Percentiles rank a stretch among this genome's conserved stretches.
Evolutionary conservation across 140 eudicot species (phyloP).

Genomic region (Anethum foeniculum): DNA sequence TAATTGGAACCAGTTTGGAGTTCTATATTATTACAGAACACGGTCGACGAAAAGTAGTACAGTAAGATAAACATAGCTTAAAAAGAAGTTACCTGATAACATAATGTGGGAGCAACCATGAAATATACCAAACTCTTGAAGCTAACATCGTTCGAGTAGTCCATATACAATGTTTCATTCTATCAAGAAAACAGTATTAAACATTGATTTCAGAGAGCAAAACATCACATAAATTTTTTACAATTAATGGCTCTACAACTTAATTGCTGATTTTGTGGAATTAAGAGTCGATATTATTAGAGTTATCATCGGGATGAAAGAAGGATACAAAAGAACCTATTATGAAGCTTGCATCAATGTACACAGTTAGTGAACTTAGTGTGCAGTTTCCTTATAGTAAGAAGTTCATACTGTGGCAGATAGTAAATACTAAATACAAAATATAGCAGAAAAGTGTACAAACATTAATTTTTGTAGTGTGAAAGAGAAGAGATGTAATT

Average conservation of each 20-base stretch:
- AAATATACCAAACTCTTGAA: constrained; percentile 73
- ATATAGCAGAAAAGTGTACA: not conserved
- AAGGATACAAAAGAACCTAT: not conserved
- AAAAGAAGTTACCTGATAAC: constrained; percentile 64
- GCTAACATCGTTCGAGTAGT: constrained; percentile 45
- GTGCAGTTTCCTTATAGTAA: not conserved
- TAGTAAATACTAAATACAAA: not conserved
- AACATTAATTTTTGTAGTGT: not conserved
- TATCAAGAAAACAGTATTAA: constrained; percentile 17
- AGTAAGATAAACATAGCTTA: not conserved
- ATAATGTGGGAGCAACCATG: constrained; percentile 95
- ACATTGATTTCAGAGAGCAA: constrained; percentile 5
- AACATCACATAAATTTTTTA: not conserved
- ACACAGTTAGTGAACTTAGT: not conserved
- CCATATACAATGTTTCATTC: constrained; percentile 43
- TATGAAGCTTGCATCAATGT: not conserved
- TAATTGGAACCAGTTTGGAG: not conserved
- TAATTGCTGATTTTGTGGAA: not conserved
- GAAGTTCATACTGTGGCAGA: not conserved
- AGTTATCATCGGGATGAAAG: not conserved
- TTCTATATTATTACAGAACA: not conserved
- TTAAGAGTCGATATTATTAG: not conserved
- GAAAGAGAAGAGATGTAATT: not conserved
- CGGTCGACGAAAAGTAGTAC: not conserved
- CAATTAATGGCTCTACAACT: not conserved